These are phyloP conservation scores for Pilaira anomala DNA, from an alignment of 192 early-diverging fungal genomes.

Conservation along the genomic window DNA sequence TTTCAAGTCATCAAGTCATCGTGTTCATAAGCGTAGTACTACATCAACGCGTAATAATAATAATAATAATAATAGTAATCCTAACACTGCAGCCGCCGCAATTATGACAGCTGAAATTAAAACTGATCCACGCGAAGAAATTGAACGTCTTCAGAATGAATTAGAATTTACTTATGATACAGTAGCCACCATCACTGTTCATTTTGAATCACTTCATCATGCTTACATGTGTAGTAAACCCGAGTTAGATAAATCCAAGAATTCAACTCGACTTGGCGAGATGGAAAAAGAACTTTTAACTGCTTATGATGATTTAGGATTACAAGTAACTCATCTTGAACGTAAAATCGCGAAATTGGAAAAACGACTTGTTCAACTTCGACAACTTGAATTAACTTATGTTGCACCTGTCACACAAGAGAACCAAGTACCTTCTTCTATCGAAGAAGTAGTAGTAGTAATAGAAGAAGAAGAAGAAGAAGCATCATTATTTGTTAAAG, in stretches of 20 bases:
- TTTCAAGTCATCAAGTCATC: neutral
- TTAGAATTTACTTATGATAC: slow-evolving; percentile 30
- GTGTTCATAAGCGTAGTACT: slow-evolving; percentile 6
- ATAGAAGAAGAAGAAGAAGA: too few species aligned
- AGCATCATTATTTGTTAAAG: neutral
- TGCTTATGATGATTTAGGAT: slow-evolving; percentile 36
- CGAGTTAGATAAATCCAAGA: slow-evolving; percentile 17
- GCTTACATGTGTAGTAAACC: slow-evolving; percentile 28
- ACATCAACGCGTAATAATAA: neutral
- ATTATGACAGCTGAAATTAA: neutral
- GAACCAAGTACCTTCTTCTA: too few species aligned
- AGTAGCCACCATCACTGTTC: slow-evolving; percentile 33
- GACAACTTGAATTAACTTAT: too few species aligned
- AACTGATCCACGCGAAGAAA: slow-evolving; percentile 1
- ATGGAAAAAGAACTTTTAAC: slow-evolving; percentile 36
- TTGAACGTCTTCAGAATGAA: slow-evolving; percentile 27
- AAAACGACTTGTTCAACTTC: slow-evolving; percentile 9
- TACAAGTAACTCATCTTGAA: slow-evolving; percentile 36
- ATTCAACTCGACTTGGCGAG: slow-evolving; percentile 21
- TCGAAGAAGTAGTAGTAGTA: too few species aligned
- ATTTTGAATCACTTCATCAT: slow-evolving; percentile 29
- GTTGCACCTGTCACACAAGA: too few species aligned
- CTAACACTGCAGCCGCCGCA: neutral
- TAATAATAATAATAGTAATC: neutral
- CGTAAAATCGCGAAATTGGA: slow-evolving; percentile 32